A percentile compares a stretch with the other conserved stretches of the same genome.
phyloP scores from a whole-genome alignment of 2,329 filamentous ascomycete genomes.

The Plectosphaerella cucumerina region DNA sequence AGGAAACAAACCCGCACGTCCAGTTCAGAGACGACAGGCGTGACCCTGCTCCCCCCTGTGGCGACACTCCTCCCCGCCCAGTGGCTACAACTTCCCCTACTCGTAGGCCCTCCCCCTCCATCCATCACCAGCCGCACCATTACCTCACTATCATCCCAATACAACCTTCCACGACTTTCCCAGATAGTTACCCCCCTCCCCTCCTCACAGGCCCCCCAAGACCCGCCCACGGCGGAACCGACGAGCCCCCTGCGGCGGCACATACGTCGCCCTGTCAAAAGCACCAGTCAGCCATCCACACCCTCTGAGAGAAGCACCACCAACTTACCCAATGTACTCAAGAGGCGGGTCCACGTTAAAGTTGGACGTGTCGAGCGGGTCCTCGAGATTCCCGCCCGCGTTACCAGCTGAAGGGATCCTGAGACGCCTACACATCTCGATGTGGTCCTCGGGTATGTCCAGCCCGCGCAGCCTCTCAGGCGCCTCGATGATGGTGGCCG shows the following conservation, averaged over 20 bases:
- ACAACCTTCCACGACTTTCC: too few relatives aligned
- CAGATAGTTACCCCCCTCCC: too few relatives aligned
- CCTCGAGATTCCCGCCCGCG: conserved; percentile 59
- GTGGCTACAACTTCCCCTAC: too few relatives aligned
- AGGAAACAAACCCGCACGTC: too few relatives aligned
- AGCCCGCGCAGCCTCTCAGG: conserved; percentile 51
- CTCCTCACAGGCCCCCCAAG: too few relatives aligned
- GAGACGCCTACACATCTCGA: conserved; percentile 38
- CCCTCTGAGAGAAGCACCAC: background rate
- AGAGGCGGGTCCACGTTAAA: conserved; percentile 47
- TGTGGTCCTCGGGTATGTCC: conserved; percentile 55
- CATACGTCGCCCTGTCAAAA: background rate
- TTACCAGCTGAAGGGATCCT: conserved; percentile 55
- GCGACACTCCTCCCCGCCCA: too few relatives aligned
- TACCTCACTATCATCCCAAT: background rate
- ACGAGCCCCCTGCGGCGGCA: background rate
- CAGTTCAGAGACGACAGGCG: too few relatives aligned
- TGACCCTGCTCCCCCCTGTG: too few relatives aligned
- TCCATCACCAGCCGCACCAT: background rate
- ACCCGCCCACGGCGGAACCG: too few relatives aligned
- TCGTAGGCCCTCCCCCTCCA: background rate
- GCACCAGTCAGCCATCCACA: background rate
- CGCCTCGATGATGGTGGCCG: conserved; percentile 50
- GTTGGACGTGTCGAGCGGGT: conserved; percentile 49
- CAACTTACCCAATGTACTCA: conserved; percentile 38